Percentiles rank a stretch among this genome's conserved stretches.
Evolutionary conservation across 805 yeast species (phyloP).

Genomic region (Aciculoconidium aculeatum): DNA sequence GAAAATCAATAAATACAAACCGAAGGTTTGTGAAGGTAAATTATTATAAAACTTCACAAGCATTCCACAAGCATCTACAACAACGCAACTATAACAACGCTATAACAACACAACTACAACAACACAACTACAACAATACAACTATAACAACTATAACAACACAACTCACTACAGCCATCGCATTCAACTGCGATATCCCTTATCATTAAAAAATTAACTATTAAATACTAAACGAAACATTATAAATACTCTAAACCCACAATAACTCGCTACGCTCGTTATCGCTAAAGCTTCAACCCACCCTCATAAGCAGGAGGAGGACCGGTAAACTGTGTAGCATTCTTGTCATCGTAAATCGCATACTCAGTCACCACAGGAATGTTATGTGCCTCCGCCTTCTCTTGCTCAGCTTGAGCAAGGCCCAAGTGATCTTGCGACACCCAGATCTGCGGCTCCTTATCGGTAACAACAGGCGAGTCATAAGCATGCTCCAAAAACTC

Average conservation of each 20-base stretch:
- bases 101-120: too few species aligned
- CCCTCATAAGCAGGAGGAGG: slow-evolving; percentile 69
- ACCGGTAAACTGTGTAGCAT: slow-evolving; percentile 46
- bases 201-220: too few species aligned
- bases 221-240: slow-evolving; percentile 1
- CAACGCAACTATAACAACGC: too few species aligned
- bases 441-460: slow-evolving; percentile 62
- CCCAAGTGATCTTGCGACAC: slow-evolving; percentile 65
- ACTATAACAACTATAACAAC: too few species aligned
- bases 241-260: background rate
- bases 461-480: slow-evolving; percentile 53
- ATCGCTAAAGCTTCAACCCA: slow-evolving; percentile 30
- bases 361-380: slow-evolving; percentile 53
- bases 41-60: too few species aligned
- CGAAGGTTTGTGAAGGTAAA: too few species aligned
- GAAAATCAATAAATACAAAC: too few species aligned
- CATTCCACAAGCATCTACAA: too few species aligned
- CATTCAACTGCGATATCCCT: too few species aligned
- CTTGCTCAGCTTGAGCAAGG: slow-evolving; percentile 53
- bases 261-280: background rate
- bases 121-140: too few species aligned
- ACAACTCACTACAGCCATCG: too few species aligned
- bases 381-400: slow-evolving; percentile 47
- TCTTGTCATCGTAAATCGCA: slow-evolving; percentile 56
- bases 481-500: slow-evolving; percentile 41